phyloP scores from a whole-genome alignment of 441 rosid genomes.

The Jatropha multifida region DNA sequence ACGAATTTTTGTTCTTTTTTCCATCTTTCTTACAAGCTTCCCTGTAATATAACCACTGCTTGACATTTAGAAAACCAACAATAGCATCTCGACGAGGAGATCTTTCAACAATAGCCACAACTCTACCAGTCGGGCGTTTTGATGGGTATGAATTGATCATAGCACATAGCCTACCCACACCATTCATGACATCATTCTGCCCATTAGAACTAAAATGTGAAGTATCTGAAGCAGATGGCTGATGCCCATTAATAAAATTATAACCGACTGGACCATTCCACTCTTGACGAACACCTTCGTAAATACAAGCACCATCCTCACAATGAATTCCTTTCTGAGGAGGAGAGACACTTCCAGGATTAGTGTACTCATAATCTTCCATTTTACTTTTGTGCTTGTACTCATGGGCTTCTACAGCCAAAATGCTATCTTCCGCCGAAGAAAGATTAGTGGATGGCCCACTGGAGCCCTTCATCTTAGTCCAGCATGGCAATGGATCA shows the following conservation, averaged over 20 bases:
- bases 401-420: conserved; percentile 32
- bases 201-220: conserved; percentile 23
- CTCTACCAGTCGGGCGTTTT: conserved; percentile 87
- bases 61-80: conserved; percentile 77
- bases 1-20: conserved; percentile 39
- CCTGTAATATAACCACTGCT: conserved; percentile 53
- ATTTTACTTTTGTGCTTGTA: conserved; percentile 39
- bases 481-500: conserved; percentile 68
- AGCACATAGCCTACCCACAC: conserved; percentile 50
- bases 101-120: conserved; percentile 63
- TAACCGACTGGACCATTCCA: conserved; percentile 23
- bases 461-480: conserved; percentile 75
- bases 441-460: conserved; percentile 36
- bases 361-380: conserved; percentile 29
- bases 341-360: conserved; percentile 20
- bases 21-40: conserved; percentile 40
- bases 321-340: conserved; percentile 24
- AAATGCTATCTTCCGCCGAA: conserved; percentile 32
- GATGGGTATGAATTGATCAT: conserved; percentile 53
- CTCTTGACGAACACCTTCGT: conserved; percentile 16
- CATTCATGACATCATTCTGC: conserved; percentile 41
- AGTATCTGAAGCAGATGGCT: conserved; percentile 30
- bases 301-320: conserved; percentile 19
- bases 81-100: conserved; percentile 64
- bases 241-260: conserved; percentile 30